These are phyloP conservation scores for Cafeteria roenbergensis DNA, from an alignment of 108 stramenopile genomes.

Conservation along the genomic window DNA sequence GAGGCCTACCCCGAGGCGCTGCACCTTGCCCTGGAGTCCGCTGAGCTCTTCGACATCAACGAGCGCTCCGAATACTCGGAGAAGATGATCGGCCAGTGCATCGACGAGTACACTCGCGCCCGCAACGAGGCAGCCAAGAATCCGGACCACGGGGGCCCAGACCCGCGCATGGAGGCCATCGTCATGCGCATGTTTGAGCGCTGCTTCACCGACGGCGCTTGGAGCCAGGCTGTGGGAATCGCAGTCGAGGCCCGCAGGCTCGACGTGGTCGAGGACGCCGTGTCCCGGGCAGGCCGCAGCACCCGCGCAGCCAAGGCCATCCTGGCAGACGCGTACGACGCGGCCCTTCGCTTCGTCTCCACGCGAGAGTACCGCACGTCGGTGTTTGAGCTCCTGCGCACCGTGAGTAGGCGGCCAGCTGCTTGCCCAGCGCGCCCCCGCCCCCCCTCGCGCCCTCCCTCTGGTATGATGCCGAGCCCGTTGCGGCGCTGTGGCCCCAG, in stretches of 20 bases:
- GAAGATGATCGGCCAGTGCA: constrained; percentile 48
- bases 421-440: too few relatives aligned
- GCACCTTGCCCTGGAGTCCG: constrained; percentile 52
- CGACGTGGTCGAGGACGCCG: constrained; percentile 48
- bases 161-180: constrained; percentile 67
- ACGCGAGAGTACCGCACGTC: constrained; percentile 52
- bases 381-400: too few relatives aligned
- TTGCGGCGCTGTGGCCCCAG: too few relatives aligned
- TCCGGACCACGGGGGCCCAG: not conserved
- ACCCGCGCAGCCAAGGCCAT: constrained; percentile 4
- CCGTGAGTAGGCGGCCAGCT: too few relatives aligned
- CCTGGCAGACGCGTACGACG: constrained; percentile 32
- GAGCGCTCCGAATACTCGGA: constrained; percentile 37
- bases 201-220: constrained; percentile 66
- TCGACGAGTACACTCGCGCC: constrained; percentile 54
- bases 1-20: constrained; percentile 89
- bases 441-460: too few relatives aligned
- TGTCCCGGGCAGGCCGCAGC: constrained; percentile 24
- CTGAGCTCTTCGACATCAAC: constrained; percentile 37
- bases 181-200: constrained; percentile 77
- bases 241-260: constrained; percentile 74
- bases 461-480: too few relatives aligned
- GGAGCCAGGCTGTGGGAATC: constrained; percentile 81
- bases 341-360: constrained; percentile 27
- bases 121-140: constrained; percentile 22